Evolutionary conservation across 148 eudicot genomes (phyloP).

Genomic region (Fagopyrum homotropicum): DNA sequence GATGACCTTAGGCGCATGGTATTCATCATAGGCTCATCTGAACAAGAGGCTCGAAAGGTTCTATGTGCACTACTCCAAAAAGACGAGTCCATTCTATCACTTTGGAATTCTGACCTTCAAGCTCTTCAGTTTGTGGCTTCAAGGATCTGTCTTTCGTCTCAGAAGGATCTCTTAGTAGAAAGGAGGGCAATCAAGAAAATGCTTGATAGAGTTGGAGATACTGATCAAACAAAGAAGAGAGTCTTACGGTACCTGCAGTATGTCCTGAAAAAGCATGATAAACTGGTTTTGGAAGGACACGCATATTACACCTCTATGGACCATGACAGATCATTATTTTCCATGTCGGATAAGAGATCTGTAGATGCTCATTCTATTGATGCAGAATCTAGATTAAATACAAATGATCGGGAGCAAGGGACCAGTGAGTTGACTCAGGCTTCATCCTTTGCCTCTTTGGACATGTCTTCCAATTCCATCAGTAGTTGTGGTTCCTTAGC

Average conservation of each 20-base stretch:
- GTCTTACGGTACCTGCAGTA: constrained; percentile 24
- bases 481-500: constrained; percentile 51
- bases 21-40: constrained; percentile 32
- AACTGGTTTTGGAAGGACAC: constrained; percentile 27
- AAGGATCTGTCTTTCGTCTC: constrained; percentile 29
- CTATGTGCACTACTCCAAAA: constrained; percentile 27
- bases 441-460: constrained; percentile 18
- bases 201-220: constrained; percentile 23
- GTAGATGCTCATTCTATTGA: background rate
- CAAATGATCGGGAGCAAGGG: background rate
- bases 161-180: constrained; percentile 35
- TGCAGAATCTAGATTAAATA: background rate
- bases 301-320: constrained; percentile 9
- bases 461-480: constrained; percentile 49
- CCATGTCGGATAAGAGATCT: background rate
- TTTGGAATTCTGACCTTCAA: constrained; percentile 22
- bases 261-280: constrained; percentile 31
- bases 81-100: constrained; percentile 23
- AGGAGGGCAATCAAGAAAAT: constrained; percentile 33
- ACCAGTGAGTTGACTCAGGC: background rate
- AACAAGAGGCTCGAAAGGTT: constrained; percentile 42
- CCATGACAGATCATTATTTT: background rate
- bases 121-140: constrained; percentile 38
- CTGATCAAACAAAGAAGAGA: constrained; percentile 18
- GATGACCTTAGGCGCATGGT: constrained; percentile 20